phyloP scores from a whole-genome alignment of 257 asterid genomes.

The Nicotiana knightiana region DNA sequence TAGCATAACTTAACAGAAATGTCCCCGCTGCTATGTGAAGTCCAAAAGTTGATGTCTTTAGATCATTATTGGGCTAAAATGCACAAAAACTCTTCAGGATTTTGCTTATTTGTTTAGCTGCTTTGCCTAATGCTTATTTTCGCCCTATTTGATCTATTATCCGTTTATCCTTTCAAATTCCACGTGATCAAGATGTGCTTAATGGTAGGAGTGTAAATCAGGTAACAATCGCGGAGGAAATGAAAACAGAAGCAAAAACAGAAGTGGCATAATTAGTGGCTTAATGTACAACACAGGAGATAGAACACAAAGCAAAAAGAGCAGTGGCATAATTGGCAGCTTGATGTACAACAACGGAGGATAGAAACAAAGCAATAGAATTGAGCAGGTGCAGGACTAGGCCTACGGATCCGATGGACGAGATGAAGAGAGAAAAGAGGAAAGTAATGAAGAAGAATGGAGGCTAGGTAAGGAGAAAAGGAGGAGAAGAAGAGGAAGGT shows the following conservation, averaged over 20 bases:
- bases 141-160: background rate
- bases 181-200: background rate
- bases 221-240: background rate
- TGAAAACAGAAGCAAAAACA: background rate
- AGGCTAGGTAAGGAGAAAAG: background rate
- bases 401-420: background rate
- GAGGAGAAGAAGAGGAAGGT: background rate
- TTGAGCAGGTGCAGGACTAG: background rate
- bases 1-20: background rate
- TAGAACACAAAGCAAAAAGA: background rate
- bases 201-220: background rate
- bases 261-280: background rate
- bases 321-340: background rate
- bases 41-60: background rate
- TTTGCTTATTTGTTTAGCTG: background rate
- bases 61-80: background rate
- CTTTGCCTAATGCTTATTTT: background rate
- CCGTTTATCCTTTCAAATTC: background rate
- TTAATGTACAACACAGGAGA: background rate
- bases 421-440: background rate
- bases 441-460: background rate
- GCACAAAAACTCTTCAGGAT: background rate
- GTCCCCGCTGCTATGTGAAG: background rate
- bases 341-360: background rate
- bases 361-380: background rate